phyloP scores from a whole-genome alignment of 805 yeast genomes.

The Hemisphaericaspora nanyangensis region DNA sequence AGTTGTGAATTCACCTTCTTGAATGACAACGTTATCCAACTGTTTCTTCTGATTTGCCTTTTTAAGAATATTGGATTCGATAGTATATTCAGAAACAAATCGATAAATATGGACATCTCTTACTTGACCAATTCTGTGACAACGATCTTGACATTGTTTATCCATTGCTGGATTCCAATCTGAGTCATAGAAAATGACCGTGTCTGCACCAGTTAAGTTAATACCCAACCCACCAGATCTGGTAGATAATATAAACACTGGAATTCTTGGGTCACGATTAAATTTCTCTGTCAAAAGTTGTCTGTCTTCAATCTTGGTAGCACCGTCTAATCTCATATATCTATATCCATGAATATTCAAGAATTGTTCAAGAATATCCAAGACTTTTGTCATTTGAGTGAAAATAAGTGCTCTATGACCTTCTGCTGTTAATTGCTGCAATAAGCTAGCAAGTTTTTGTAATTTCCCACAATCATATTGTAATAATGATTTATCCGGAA shows the following conservation, averaged over 20 bases:
- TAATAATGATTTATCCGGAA: conserved; percentile 88
- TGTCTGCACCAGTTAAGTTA: conserved; percentile 96
- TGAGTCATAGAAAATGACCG: conserved; percentile 95
- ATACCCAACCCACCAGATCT: conserved; percentile 99
- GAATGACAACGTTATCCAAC: conserved; percentile 90
- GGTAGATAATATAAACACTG: conserved; percentile 88
- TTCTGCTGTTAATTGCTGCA: conserved; percentile 72
- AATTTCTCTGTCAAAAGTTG: conserved; percentile 91
- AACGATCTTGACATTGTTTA: conserved; percentile 97
- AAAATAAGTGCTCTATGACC: conserved; percentile 95
- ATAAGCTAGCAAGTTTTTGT: conserved; percentile 72
- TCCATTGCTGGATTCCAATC: conserved; percentile 99
- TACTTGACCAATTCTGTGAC: conserved; percentile 98
- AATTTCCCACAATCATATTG: conserved; percentile 97
- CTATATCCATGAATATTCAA: conserved; percentile 91
- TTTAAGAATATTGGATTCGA: conserved; percentile 88
- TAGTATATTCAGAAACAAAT: conserved; percentile 92
- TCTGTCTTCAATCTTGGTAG: conserved; percentile 95
- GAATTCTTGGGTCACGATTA: conserved; percentile 79
- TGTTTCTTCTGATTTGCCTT: conserved; percentile 95
- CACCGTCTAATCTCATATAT: conserved; percentile 94
- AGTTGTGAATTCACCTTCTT: conserved; percentile 97
- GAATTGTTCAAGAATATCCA: conserved; percentile 90
- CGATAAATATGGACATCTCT: conserved; percentile 97
- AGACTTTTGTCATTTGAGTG: conserved; percentile 96